Evolutionary conservation across 352 stramenopile species (phyloP).

Genomic region (Phytophthora europaea): DNA sequence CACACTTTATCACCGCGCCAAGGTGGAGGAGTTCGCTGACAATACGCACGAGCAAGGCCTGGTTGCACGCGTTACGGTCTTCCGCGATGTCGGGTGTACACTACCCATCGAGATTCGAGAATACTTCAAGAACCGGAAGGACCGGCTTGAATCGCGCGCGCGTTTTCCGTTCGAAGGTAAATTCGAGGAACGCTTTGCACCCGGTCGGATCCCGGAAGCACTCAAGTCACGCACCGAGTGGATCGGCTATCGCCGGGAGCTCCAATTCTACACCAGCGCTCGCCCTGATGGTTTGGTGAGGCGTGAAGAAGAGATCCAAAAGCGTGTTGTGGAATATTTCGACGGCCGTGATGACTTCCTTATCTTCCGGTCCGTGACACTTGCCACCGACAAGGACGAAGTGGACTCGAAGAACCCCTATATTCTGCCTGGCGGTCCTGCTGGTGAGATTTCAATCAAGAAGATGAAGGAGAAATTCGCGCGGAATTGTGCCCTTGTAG

Average conservation of each 20-base stretch:
- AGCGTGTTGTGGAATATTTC: constrained; percentile 90
- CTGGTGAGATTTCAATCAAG: constrained; percentile 86
- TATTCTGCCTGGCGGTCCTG: constrained; percentile 73
- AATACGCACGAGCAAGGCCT: constrained; percentile 91
- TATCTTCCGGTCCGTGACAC: constrained; percentile 82
- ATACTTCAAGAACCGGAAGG: constrained; percentile 93
- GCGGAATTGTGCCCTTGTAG: constrained; percentile 58
- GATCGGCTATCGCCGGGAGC: constrained; percentile 86
- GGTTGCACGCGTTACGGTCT: constrained; percentile 87
- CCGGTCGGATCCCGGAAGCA: constrained; percentile 75
- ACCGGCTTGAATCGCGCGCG: constrained; percentile 85
- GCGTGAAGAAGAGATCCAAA: constrained; percentile 90
- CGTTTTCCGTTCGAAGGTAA: constrained; percentile 88
- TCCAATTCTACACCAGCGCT: constrained; percentile 93
- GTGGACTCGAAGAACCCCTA: constrained; percentile 85
- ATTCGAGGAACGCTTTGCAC: constrained; percentile 87
- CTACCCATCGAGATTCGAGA: constrained; percentile 92
- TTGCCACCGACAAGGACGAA: constrained; percentile 83
- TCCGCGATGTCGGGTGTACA: constrained; percentile 79
- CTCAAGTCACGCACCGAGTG: constrained; percentile 88
- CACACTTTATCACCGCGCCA: constrained; percentile 91
- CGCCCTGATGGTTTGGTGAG: constrained; percentile 90
- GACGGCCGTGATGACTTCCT: constrained; percentile 89
- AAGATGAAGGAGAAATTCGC: constrained; percentile 96
- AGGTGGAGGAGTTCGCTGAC: constrained; percentile 95